A percentile compares a stretch with the other conserved stretches of the same genome.
phyloP scores from a whole-genome alignment of 768 basidiomycete genomes.

The Chalciporus sphaerocephalus region DNA sequence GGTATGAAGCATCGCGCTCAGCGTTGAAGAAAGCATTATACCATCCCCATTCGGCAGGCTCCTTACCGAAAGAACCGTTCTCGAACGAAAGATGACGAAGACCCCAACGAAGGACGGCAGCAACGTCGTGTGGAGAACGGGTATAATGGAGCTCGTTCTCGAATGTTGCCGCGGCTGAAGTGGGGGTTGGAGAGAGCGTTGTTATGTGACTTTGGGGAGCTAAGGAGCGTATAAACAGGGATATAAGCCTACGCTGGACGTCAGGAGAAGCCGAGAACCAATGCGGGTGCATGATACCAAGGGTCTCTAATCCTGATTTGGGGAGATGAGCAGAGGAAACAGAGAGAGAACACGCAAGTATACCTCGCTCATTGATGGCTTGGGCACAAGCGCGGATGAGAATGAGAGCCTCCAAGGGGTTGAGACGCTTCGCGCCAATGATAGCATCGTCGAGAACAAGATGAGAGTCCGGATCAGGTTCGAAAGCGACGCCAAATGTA shows the following conservation, averaged over 20 bases:
- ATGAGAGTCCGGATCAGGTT: conserved; percentile 50
- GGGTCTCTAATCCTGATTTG: conserved; percentile 65
- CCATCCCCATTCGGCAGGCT: conserved; percentile 56
- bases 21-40: conserved; percentile 58
- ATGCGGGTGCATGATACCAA: conserved; percentile 82
- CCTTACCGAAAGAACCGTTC: conserved; percentile 54
- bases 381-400: conserved; percentile 68
- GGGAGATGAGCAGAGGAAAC: conserved; percentile 2
- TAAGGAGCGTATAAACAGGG: conserved; percentile 64
- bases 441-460: conserved; percentile 46
- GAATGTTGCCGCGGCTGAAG: conserved; percentile 48
- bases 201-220: conserved; percentile 41
- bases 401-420: conserved; percentile 55
- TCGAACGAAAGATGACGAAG: conserved; percentile 69
- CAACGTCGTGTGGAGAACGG: conserved; percentile 70
- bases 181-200: conserved; percentile 49
- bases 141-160: conserved; percentile 61
- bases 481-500: conserved; percentile 54
- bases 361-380: conserved; percentile 62
- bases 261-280: conserved; percentile 74
- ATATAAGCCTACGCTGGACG: conserved; percentile 64
- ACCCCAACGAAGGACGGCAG: conserved; percentile 78
- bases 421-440: conserved; percentile 57
- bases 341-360: conserved; percentile 18
- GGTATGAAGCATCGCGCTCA: conserved; percentile 59